A percentile compares a stretch with the other conserved stretches of the same genome.
phyloP scores from a whole-genome alignment of 768 basidiomycete species.

The Naganishia randhawae region DNA sequence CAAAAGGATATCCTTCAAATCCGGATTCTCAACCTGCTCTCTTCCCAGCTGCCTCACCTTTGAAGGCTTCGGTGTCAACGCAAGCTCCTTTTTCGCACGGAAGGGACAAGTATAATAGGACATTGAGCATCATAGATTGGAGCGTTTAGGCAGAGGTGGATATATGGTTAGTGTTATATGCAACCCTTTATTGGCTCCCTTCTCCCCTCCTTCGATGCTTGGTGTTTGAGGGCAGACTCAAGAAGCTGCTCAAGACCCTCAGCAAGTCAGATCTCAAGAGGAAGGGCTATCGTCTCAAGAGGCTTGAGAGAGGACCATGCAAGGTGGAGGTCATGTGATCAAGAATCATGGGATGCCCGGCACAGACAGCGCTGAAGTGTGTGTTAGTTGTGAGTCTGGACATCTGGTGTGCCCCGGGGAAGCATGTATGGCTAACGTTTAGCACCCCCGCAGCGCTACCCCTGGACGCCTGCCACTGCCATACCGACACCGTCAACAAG shows the following conservation, averaged over 20 bases:
- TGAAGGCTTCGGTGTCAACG: neutral
- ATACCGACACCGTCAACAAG: neutral
- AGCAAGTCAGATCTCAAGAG: no score
- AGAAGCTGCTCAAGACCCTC: no score
- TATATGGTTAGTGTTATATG: neutral
- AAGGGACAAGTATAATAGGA: neutral
- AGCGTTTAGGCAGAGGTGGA: neutral
- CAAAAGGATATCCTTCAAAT: neutral
- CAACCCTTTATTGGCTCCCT: neutral
- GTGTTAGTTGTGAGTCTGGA: neutral
- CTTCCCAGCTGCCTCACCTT: neutral
- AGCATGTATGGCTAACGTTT: no score
- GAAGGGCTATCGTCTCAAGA: no score
- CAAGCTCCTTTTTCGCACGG: neutral
- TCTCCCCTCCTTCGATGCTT: neutral
- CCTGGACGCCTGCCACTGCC: no score
- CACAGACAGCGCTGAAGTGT: no score
- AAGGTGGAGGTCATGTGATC: slow-evolving; percentile 3
- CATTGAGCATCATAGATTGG: neutral
- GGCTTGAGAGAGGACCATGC: neutral
- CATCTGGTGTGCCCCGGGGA: no score
- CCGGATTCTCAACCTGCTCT: neutral
- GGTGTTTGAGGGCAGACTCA: no score
- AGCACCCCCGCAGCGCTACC: no score
- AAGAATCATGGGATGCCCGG: neutral